These are phyloP conservation scores for Phytophthora podocarpi DNA, from an alignment of 352 stramenopile genomes.

Conservation along the genomic window DNA sequence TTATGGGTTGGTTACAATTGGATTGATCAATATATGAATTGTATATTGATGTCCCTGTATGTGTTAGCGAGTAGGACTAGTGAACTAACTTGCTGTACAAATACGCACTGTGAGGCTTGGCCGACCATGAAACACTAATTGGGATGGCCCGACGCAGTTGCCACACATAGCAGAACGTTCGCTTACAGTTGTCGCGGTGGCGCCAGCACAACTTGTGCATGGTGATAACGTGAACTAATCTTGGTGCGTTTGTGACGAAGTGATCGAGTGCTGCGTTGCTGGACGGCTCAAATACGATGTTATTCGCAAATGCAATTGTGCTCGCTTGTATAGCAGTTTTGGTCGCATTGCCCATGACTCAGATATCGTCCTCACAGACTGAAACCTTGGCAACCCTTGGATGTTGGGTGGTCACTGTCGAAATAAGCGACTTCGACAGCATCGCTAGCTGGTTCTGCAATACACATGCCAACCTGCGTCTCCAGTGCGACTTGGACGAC, in stretches of 20 bases:
- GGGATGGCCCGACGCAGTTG: too few species aligned
- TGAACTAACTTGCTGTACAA: too few species aligned
- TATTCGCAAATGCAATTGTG: constrained; percentile 9
- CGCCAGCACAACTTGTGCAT: neutral
- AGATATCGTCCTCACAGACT: neutral
- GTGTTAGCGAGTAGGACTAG: too few species aligned
- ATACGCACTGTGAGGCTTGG: too few species aligned
- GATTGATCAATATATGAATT: too few species aligned
- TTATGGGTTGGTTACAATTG: too few species aligned
- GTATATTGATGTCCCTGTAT: too few species aligned
- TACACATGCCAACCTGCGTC: neutral
- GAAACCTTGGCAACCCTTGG: neutral
- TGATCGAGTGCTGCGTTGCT: neutral
- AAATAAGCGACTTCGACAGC: neutral
- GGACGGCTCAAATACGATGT: constrained; percentile 5
- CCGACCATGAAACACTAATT: too few species aligned
- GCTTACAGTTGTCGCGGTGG: neutral
- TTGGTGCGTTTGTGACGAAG: neutral
- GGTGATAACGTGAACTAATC: neutral
- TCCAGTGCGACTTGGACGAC: constrained; percentile 4
- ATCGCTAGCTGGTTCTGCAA: neutral
- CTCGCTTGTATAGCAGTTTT: neutral
- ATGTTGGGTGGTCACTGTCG: neutral
- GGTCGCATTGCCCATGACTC: neutral
- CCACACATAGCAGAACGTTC: neutral